Conservation (phyloP, 768 basidiomycete species). For the Boletus sp. region DNA sequence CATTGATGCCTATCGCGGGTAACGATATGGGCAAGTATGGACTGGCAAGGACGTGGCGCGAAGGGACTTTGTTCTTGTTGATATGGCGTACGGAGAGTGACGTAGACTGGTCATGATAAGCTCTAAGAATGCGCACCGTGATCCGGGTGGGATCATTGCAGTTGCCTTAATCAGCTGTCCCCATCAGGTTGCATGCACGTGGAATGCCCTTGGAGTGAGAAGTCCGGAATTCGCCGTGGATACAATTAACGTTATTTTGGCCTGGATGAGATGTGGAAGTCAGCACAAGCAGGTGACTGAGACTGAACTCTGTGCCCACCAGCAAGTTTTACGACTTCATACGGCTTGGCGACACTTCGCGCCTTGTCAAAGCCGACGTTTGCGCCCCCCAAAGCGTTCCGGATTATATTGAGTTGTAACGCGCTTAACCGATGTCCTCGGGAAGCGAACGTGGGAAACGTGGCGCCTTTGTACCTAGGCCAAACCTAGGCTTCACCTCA, state of each 20-base stretch:
- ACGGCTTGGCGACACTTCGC: not conserved
- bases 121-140: not conserved
- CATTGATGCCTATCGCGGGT: not conserved
- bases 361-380: slow-evolving; percentile 6
- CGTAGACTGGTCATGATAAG: not conserved
- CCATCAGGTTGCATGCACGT: not conserved
- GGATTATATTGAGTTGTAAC: slow-evolving; percentile 2
- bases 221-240: not conserved
- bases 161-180: not conserved
- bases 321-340: slow-evolving; percentile 1
- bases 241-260: not conserved
- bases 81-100: not conserved
- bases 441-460: slow-evolving; percentile 25
- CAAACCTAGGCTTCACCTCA: slow-evolving; percentile 8
- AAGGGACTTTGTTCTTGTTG: not conserved
- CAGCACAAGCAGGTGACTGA: slow-evolving; percentile 1
- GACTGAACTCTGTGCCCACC: not conserved
- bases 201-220: not conserved
- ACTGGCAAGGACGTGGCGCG: not conserved
- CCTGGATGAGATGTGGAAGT: not conserved
- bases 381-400: not conserved
- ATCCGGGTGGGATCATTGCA: not conserved
- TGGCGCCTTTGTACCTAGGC: slow-evolving; percentile 14
- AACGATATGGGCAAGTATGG: not conserved
- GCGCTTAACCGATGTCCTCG: slow-evolving; percentile 16